A percentile compares a stretch with the other conserved stretches of the same genome.
phyloP scores from a whole-genome alignment of 176 grass and related monocot genomes.

The Eleusine coracana region DNA sequence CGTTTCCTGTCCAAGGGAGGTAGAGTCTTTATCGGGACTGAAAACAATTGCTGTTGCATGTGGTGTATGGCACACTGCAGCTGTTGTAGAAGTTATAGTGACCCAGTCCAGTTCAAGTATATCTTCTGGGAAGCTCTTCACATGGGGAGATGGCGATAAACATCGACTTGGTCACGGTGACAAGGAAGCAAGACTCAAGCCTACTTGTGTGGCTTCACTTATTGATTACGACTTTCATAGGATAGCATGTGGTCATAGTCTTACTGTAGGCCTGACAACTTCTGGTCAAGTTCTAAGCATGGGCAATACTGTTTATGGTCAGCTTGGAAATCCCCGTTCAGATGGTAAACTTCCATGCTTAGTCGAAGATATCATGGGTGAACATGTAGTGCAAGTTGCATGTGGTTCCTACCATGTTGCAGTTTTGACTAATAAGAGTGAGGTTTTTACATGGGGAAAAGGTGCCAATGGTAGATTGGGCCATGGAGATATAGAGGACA shows the following conservation, averaged over 20 bases:
- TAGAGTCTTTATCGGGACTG: constrained; percentile 80
- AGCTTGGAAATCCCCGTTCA: constrained; percentile 87
- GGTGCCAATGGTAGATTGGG: constrained; percentile 93
- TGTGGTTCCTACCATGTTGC: constrained; percentile 99
- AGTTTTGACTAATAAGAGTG: constrained; percentile 77
- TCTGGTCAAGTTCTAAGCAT: constrained; percentile 88
- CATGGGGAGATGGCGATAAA: constrained; percentile 98
- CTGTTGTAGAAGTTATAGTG: constrained; percentile 83
- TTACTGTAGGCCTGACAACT: constrained; percentile 87
- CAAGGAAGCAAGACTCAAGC: constrained; percentile 85
- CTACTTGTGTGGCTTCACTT: constrained; percentile 93
- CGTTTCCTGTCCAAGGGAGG: constrained; percentile 69
- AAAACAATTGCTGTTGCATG: constrained; percentile 86
- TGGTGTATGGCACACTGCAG: constrained; percentile 95
- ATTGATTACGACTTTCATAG: constrained; percentile 90
- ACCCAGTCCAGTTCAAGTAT: constrained; percentile 69
- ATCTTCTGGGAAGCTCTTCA: constrained; percentile 92
- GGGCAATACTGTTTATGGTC: constrained; percentile 94
- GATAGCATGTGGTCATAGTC: constrained; percentile 87
- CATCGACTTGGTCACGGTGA: constrained; percentile 95
- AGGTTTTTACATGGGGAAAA: constrained; percentile 99
- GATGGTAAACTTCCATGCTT: constrained; percentile 88
- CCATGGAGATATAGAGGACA: constrained; percentile 89
- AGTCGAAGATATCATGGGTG: constrained; percentile 74
- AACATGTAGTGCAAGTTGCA: constrained; percentile 73